Percentiles rank a stretch among this genome's conserved stretches.
These are phyloP conservation scores for Psilocybe cubensis DNA, from an alignment of 768 basidiomycete species.

Conservation along the genomic window DNA sequence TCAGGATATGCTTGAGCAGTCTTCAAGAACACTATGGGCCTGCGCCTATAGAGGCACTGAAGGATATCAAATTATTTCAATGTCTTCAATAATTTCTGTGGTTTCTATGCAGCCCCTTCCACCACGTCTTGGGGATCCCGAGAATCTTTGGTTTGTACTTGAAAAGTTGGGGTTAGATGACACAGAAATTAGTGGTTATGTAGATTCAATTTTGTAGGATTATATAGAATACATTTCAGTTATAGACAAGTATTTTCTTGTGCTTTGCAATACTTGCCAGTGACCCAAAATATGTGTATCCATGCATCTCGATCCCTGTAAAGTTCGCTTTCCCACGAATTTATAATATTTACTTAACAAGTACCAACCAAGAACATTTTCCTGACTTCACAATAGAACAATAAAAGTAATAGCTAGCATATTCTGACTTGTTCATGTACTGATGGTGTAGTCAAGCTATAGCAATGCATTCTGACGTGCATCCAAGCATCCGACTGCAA, in stretches of 20 bases:
- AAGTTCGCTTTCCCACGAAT: no score
- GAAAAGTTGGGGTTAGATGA: slow-evolving; percentile 40
- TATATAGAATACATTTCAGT: background rate
- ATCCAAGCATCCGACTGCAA: no score
- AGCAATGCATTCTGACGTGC: no score
- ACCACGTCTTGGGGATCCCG: slow-evolving; percentile 1
- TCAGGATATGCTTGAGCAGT: slow-evolving; percentile 17
- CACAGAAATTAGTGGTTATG: slow-evolving; percentile 12
- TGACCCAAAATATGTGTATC: no score
- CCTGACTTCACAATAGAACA: no score
- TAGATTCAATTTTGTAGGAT: slow-evolving; percentile 1
- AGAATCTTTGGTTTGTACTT: slow-evolving; percentile 46
- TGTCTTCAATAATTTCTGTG: slow-evolving; percentile 20
- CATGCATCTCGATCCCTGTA: no score
- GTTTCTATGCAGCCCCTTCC: slow-evolving; percentile 27
- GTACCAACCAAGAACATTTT: no score
- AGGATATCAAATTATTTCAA: slow-evolving; percentile 8
- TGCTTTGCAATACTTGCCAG: background rate
- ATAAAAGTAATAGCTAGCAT: no score
- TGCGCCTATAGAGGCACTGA: slow-evolving; percentile 14
- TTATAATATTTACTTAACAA: no score
- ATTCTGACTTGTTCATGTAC: no score
- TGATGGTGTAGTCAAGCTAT: no score
- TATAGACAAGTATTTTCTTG: background rate
- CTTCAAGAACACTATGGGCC: slow-evolving; percentile 16